Base-by-base conservation (phyloP, 805 yeast genomes). In the Cyberlindnera maritima region DNA sequence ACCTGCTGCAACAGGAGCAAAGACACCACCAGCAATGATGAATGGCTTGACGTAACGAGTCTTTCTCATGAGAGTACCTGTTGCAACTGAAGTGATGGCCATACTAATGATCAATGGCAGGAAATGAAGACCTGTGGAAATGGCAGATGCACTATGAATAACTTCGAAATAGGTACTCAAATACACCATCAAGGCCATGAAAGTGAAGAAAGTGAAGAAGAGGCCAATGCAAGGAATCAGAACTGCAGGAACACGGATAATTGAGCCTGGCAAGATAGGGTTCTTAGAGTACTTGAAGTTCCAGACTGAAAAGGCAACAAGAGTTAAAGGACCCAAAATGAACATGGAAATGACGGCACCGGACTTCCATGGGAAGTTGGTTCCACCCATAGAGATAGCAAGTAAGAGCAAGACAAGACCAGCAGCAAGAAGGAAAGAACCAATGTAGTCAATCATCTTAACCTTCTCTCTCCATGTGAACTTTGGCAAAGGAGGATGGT, bases 301-400 rank as follows among this genome's bases (percentile, higher is more conserved):
- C 49, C 49, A 41, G 8, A 21, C 15, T 4, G 11, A 20, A 32
- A 46, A 46, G 6, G 25, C 33, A 21, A 36, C 20, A 6, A 32
- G 17, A 4, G 29, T 14, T 4, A 36, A 12, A 12, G 37, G 37
- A 17, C 41, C 31, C 4, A 46, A 18, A 21, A 46, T 39, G 20
- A 46, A 46, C 28, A 29, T 19, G 3, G 42, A 46, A 18, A 46
- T 41, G 20, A 46, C 45, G 3, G 45, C 49, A 36, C 42, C 49
- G 4, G 49, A 46, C 6, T 20, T 46, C 49, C 49, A 46, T 11
- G 49, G 39, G 37, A 35, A 46, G 21, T 70, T 66, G 28, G 64
- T 62, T 1, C 81, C 80, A 18, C 84, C 85, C 55, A 79, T 73
- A 0, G 81, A 70, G 29, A 80, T 56, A 1, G 74, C 85, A 33